These are phyloP conservation scores for Penicillium psychrosexuale DNA, from an alignment of 2,329 filamentous ascomycete species.

Conservation along the genomic window DNA sequence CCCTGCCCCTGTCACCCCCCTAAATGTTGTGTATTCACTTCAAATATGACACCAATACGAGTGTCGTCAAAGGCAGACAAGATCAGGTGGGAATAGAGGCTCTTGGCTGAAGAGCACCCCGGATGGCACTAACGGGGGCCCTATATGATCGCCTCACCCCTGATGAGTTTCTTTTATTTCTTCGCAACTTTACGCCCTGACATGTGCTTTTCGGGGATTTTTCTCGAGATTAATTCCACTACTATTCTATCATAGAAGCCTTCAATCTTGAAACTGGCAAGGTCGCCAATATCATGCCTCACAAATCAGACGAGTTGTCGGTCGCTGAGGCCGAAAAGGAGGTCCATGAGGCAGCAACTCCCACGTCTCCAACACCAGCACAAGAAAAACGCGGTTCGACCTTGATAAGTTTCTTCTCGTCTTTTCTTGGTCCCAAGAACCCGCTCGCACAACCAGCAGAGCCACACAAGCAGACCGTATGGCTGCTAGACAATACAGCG, in stretches of 20 bases:
- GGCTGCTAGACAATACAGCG: slow-evolving; percentile 88
- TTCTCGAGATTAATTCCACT: background rate
- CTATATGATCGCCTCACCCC: slow-evolving; percentile 25
- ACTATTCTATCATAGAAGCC: background rate
- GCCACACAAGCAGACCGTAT: slow-evolving; percentile 67
- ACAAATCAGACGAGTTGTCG: slow-evolving; percentile 6
- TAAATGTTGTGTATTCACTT: background rate
- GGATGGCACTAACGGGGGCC: slow-evolving; percentile 14
- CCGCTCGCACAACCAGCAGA: slow-evolving; percentile 61
- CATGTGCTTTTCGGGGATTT: slow-evolving; percentile 2
- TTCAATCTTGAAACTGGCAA: background rate
- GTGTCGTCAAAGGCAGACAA: background rate
- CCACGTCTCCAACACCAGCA: background rate
- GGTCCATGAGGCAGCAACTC: background rate
- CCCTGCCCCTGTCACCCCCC: slow-evolving; percentile 5
- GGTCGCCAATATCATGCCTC: slow-evolving; percentile 12
- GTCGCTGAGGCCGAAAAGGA: slow-evolving; percentile 6
- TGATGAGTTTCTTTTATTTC: slow-evolving; percentile 8
- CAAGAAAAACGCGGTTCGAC: slow-evolving; percentile 16
- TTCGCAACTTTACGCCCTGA: slow-evolving; percentile 1
- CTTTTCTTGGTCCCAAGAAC: slow-evolving; percentile 46
- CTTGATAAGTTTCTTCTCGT: slow-evolving; percentile 25
- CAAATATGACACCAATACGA: slow-evolving; percentile 1
- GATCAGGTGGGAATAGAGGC: slow-evolving; percentile 15
- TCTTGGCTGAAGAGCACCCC: slow-evolving; percentile 2